Percentiles rank a stretch among this genome's conserved stretches.
These are phyloP conservation scores for Barnettozyma vustinii DNA, from an alignment of 805 yeast species.

Conservation along the genomic window DNA sequence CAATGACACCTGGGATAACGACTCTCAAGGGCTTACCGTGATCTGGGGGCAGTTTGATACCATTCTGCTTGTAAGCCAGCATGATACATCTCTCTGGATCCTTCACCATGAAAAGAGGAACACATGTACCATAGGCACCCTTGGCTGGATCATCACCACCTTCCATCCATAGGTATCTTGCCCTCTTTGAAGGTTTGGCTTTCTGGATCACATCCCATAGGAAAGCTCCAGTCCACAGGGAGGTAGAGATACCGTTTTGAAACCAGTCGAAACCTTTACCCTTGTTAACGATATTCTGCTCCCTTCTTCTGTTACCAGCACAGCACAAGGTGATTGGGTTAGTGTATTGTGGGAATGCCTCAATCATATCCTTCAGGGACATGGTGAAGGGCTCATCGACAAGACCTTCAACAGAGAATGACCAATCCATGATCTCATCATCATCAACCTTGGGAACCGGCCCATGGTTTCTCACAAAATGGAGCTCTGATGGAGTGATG, in stretches of 20 bases:
- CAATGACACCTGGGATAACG: constrained; percentile 34
- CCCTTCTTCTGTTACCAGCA: constrained; percentile 33
- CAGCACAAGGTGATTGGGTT: constrained; percentile 32
- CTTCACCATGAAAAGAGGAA: constrained; percentile 28
- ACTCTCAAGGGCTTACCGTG: constrained; percentile 33
- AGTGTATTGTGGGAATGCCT: constrained; percentile 26
- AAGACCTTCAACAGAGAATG: constrained; percentile 26
- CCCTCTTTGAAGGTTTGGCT: constrained; percentile 26
- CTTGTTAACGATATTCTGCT: constrained; percentile 31
- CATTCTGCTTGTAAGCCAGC: constrained; percentile 33
- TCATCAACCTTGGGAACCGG: constrained; percentile 25
- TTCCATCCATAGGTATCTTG: constrained; percentile 30
- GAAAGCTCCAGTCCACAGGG: constrained; percentile 32
- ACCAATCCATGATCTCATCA: constrained; percentile 26
- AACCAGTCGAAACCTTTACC: constrained; percentile 34
- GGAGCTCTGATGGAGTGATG: constrained; percentile 28
- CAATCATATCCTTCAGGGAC: constrained; percentile 22
- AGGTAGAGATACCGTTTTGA: constrained; percentile 30
- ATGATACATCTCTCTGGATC: constrained; percentile 30
- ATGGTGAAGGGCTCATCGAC: constrained; percentile 27
- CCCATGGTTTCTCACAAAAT: constrained; percentile 33
- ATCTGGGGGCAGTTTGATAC: constrained; percentile 30
- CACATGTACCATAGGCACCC: constrained; percentile 30
- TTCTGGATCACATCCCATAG: constrained; percentile 25
- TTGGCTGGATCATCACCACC: constrained; percentile 31